Percentiles rank a stretch among this genome's conserved stretches.
These are phyloP conservation scores for Podospora conica DNA, from an alignment of 495 filamentous ascomycete genomes.

Conservation along the genomic window DNA sequence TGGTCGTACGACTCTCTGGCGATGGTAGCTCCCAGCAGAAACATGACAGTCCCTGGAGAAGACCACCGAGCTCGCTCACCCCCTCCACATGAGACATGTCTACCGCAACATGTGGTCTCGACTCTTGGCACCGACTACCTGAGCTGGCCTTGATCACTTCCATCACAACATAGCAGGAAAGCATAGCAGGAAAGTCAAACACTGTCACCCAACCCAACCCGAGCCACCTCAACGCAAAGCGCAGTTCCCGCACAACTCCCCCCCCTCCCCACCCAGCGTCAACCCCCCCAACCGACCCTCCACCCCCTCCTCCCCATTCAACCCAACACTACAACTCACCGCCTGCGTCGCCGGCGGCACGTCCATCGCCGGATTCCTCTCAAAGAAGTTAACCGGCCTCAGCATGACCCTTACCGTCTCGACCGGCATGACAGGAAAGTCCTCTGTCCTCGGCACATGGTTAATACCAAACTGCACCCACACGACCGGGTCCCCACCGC, in stretches of 20 bases:
- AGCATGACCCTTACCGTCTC: constrained; percentile 44
- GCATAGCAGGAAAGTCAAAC: no score
- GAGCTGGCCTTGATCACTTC: not conserved
- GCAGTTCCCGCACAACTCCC: not conserved
- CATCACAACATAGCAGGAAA: not conserved
- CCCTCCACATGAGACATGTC: no score
- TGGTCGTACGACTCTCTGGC: not conserved
- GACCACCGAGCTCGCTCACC: no score
- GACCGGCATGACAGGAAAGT: constrained; percentile 52
- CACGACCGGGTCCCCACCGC: constrained; percentile 41
- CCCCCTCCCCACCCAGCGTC: constrained; percentile 2
- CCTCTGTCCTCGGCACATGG: constrained; percentile 54
- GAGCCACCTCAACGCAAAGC: not conserved
- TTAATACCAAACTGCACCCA: constrained; percentile 58
- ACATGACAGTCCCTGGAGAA: no score
- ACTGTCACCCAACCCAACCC: no score
- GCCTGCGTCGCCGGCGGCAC: constrained; percentile 56
- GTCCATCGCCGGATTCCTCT: constrained; percentile 66
- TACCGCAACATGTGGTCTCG: no score
- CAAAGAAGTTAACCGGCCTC: constrained; percentile 65
- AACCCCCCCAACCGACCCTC: not conserved
- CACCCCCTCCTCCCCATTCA: constrained; percentile 7
- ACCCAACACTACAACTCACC: constrained; percentile 40
- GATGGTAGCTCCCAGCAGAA: no score
- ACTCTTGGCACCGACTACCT: not conserved